Conservation (phyloP, 2,329 filamentous ascomycete species). For the Nemania diffusa region DNA sequence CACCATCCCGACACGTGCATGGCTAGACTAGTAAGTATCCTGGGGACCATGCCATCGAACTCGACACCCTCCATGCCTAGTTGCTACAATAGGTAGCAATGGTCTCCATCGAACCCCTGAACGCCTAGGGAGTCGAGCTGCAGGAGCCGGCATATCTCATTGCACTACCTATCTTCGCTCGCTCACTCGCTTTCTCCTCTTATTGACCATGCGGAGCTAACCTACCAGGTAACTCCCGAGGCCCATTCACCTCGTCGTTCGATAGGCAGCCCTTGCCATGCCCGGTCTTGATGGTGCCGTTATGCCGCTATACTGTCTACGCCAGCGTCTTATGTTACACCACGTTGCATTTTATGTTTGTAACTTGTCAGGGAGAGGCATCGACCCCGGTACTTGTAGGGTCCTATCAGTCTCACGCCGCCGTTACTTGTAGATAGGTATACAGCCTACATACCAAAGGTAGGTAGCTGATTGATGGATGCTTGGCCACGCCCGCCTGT, state of each 20-base stretch:
- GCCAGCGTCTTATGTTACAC: conserved; percentile 13
- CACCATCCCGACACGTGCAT: conserved; percentile 33
- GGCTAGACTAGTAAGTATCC: conserved; percentile 19
- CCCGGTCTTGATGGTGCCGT: conserved; percentile 1
- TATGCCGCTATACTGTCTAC: conserved; percentile 1
- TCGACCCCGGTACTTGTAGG: conserved; percentile 12
- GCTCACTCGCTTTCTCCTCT: conserved; percentile 10
- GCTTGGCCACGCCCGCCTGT: not conserved
- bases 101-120: conserved; percentile 25
- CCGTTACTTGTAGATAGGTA: no score
- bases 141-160: conserved; percentile 33
- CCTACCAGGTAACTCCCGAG: conserved; percentile 23
- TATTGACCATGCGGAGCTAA: conserved; percentile 21
- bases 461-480: not conserved
- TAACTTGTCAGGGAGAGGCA: conserved; percentile 17
- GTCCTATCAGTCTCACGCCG: conserved; percentile 3
- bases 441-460: not conserved
- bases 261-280: conserved; percentile 9
- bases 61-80: conserved; percentile 3
- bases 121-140: conserved; percentile 19
- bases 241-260: conserved; percentile 3
- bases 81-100: conserved; percentile 18
- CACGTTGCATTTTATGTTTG: conserved; percentile 34
- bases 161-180: not conserved
- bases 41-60: conserved; percentile 7